Evolutionary conservation across 805 yeast species (phyloP).

Genomic region (Vanderwaltozyma verrucispora): DNA sequence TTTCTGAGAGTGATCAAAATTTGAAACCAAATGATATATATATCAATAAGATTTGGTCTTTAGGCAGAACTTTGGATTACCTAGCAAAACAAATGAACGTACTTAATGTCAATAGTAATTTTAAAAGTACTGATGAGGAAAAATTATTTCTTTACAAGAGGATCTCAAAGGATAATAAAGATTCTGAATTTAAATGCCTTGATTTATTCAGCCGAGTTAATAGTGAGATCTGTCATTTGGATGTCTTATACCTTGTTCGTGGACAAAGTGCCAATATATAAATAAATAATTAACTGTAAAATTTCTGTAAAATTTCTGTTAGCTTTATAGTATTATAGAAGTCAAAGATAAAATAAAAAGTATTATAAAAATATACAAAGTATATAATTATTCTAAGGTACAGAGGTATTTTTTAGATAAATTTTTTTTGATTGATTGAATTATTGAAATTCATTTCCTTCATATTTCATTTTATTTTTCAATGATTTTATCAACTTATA

Average conservation of each 20-base stretch:
- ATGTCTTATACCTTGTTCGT: slow-evolving; percentile 21
- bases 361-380: too few species aligned
- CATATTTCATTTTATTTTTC: too few species aligned
- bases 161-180: neutral
- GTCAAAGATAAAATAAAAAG: too few species aligned
- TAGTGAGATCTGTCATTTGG: slow-evolving; percentile 13
- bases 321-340: too few species aligned
- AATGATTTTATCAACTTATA: too few species aligned
- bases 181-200: neutral
- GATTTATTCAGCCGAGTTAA: slow-evolving; percentile 15
- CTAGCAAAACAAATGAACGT: slow-evolving; percentile 19
- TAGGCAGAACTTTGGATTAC: slow-evolving; percentile 25
- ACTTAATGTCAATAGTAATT: slow-evolving; percentile 13
- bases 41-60: slow-evolving; percentile 26
- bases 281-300: neutral
- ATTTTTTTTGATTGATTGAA: too few species aligned
- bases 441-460: too few species aligned
- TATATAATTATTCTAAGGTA: too few species aligned
- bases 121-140: slow-evolving; percentile 11
- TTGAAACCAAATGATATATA: slow-evolving; percentile 9
- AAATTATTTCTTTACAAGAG: slow-evolving; percentile 19
- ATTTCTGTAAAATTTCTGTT: too few species aligned
- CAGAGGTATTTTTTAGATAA: too few species aligned
- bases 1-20: neutral
- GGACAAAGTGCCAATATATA: slow-evolving; percentile 6